Evolutionary conservation across 2,329 filamentous ascomycete genomes (phyloP).

Genomic region (Ophiostoma australiae): DNA sequence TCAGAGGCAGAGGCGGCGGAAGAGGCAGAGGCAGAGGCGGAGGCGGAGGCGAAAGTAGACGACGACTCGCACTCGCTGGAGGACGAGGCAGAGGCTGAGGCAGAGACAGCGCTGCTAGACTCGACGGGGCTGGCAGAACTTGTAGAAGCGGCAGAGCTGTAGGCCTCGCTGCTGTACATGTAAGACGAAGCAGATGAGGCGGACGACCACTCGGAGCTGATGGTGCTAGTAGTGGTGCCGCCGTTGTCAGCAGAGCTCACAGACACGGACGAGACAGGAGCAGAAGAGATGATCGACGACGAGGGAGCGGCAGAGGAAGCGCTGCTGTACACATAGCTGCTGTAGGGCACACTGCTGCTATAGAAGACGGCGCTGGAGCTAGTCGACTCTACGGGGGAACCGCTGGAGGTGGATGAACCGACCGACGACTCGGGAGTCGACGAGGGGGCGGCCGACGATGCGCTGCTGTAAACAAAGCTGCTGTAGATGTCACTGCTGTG

Average conservation of each 20-base stretch:
- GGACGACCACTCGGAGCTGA: constrained; percentile 11
- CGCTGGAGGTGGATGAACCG: constrained; percentile 5
- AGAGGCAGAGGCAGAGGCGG: neutral
- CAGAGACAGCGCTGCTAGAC: constrained; percentile 2
- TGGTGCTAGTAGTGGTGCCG: constrained; percentile 8
- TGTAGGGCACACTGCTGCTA: neutral
- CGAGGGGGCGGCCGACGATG: neutral
- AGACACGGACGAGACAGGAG: neutral
- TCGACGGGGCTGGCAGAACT: constrained; percentile 15
- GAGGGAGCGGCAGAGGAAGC: neutral
- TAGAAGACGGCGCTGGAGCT: neutral
- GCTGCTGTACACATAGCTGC: neutral
- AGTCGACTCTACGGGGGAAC: neutral
- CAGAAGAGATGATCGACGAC: neutral
- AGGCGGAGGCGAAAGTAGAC: neutral
- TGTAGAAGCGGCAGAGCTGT: constrained; percentile 7
- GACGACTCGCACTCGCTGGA: constrained; percentile 10
- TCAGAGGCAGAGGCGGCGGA: neutral
- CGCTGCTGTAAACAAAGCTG: neutral
- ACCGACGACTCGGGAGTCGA: neutral
- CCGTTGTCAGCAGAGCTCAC: constrained; percentile 2
- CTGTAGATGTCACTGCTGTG: neutral
- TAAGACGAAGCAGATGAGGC: neutral
- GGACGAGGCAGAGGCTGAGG: neutral
- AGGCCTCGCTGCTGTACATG: neutral